A percentile compares a stretch with the other conserved stretches of the same genome.
These are phyloP conservation scores for Diaporthe batatas DNA, from an alignment of 2,329 filamentous ascomycete genomes.

Conservation along the genomic window DNA sequence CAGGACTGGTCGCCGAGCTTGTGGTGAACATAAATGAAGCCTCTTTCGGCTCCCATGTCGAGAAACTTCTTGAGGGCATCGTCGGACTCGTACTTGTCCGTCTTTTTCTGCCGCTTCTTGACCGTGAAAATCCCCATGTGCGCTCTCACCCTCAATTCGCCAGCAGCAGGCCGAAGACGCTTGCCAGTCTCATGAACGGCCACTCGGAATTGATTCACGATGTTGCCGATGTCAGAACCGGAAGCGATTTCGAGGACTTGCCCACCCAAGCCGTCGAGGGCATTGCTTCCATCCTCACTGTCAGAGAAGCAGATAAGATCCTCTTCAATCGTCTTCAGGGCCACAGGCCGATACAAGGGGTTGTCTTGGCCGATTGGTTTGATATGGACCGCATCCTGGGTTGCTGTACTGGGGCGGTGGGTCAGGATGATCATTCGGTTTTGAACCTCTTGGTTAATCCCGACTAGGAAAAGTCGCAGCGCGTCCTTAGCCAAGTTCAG, in stretches of 20 bases:
- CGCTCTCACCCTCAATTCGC: conserved; percentile 34
- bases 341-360: conserved; percentile 10
- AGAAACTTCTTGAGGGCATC: conserved; percentile 27
- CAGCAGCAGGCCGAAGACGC: conserved; percentile 33
- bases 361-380: conserved; percentile 1
- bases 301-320: neutral
- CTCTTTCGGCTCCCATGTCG: conserved; percentile 18
- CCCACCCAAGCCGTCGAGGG: neutral
- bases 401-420: conserved; percentile 8
- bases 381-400: conserved; percentile 14
- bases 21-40: conserved; percentile 28
- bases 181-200: conserved; percentile 31
- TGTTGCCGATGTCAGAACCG: neutral
- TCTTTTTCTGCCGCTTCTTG: conserved; percentile 7
- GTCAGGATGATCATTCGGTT: conserved; percentile 1
- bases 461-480: conserved; percentile 29
- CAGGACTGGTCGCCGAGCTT: conserved; percentile 30
- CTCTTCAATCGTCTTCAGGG: neutral
- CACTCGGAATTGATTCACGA: neutral
- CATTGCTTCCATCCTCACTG: neutral
- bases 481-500: conserved; percentile 28
- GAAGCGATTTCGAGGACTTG: neutral
- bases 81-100: conserved; percentile 16
- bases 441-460: conserved; percentile 27
- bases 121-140: conserved; percentile 33